Conservation (phyloP, 352 stramenopile genomes). For the Albugo laibachii region DNA sequence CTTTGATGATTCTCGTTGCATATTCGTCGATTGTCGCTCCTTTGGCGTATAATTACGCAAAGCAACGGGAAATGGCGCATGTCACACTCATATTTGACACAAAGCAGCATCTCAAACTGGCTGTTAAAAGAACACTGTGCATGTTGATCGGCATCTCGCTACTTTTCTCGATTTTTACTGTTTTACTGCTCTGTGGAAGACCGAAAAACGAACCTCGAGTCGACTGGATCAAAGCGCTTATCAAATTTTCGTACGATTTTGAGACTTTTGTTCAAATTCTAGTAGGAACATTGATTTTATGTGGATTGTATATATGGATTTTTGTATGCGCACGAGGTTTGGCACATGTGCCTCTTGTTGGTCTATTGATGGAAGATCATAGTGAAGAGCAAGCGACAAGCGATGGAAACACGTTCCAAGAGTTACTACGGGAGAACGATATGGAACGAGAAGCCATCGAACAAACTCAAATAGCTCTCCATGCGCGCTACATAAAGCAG, state of each 20-base stretch:
- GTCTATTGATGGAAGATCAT: slow-evolving; percentile 60
- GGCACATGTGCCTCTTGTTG: slow-evolving; percentile 49
- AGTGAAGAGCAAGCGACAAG: slow-evolving; percentile 20
- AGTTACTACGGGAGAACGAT: slow-evolving; percentile 48
- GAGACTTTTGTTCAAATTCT: slow-evolving; percentile 47
- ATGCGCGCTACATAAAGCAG: slow-evolving; percentile 30
- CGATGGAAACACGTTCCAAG: slow-evolving; percentile 43
- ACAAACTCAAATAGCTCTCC: slow-evolving; percentile 49
- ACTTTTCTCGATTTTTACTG: slow-evolving; percentile 40
- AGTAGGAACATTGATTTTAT: slow-evolving; percentile 49
- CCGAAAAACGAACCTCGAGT: slow-evolving; percentile 39
- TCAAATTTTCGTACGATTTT: slow-evolving; percentile 53
- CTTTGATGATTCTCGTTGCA: slow-evolving; percentile 30
- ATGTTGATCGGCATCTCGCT: slow-evolving; percentile 49
- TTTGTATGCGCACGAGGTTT: slow-evolving; percentile 45
- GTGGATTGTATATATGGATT: slow-evolving; percentile 62
- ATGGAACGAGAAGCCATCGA: slow-evolving; percentile 44
- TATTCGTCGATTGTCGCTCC: slow-evolving; percentile 56
- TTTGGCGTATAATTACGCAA: slow-evolving; percentile 65
- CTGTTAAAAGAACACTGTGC: slow-evolving; percentile 49
- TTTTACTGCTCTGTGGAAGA: slow-evolving; percentile 56
- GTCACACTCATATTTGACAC: slow-evolving; percentile 46
- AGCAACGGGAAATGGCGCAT: slow-evolving; percentile 67
- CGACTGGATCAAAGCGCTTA: slow-evolving; percentile 65
- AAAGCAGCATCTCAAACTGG: slow-evolving; percentile 26